Percentiles rank a stretch among this genome's conserved stretches.
These are phyloP conservation scores for Exidia glandulosa DNA, from an alignment of 768 basidiomycete species.

Conservation along the genomic window DNA sequence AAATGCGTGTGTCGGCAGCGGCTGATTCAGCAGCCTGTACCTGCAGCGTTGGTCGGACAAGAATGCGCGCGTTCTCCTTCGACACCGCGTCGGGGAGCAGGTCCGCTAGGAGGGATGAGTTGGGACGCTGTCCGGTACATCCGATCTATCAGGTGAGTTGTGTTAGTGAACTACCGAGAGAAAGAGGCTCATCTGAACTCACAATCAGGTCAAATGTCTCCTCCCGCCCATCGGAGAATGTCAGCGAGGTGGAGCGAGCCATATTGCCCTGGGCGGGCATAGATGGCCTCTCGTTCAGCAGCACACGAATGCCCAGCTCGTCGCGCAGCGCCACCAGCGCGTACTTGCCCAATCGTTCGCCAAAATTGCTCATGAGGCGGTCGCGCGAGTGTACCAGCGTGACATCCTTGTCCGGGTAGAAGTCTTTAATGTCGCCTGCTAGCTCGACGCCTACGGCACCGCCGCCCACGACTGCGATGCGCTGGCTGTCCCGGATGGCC, in stretches of 20 bases:
- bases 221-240: too few species aligned
- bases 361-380: slow-evolving; percentile 44
- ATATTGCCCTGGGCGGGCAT: slow-evolving; percentile 25
- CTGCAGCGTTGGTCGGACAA: slow-evolving; percentile 6
- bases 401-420: slow-evolving; percentile 40
- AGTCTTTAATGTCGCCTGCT: slow-evolving; percentile 47
- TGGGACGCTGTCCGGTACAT: slow-evolving; percentile 21
- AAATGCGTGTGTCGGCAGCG: slow-evolving; percentile 26
- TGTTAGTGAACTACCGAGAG: background rate
- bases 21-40: slow-evolving; percentile 15
- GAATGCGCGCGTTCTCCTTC: background rate
- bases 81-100: slow-evolving; percentile 16
- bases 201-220: too few species aligned
- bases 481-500: too few species aligned
- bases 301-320: slow-evolving; percentile 33
- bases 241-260: background rate
- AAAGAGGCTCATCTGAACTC: background rate
- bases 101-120: slow-evolving; percentile 13
- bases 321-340: slow-evolving; percentile 28
- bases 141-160: slow-evolving; percentile 11
- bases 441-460: slow-evolving; percentile 66
- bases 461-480: slow-evolving; percentile 57
- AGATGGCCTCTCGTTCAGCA: slow-evolving; percentile 47
- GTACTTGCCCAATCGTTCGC: slow-evolving; percentile 33
- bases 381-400: slow-evolving; percentile 50